Base-by-base conservation (phyloP, 805 yeast genomes). In the Candida quercuum region DNA sequence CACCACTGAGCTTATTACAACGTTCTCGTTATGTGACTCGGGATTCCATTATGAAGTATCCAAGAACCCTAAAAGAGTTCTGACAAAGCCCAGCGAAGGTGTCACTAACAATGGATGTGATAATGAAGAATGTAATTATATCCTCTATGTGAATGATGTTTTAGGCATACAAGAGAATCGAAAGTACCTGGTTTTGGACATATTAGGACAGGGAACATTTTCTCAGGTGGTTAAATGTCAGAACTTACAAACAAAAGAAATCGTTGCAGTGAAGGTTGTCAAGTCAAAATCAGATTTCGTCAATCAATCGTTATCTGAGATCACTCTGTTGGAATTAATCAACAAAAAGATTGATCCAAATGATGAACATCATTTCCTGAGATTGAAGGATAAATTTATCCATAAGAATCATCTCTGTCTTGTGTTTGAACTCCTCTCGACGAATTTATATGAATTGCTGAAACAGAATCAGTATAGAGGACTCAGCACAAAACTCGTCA, bases 201-300 rank as follows among this genome's bases (percentile, higher is more conserved):
- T 93, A 13, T 63, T 93, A 29, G 99, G 99, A 1, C 91, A 89
- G 44, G 99, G 99, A 3, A 89, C 99, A 1, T 93, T 93, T 69
- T 99, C 99, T 9, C 98, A 93, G 63, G 99, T 93, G 33, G 94
- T 89, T 29, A 93, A 91, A 63, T 91, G 97, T 62, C 95, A 86
- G 57, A 75, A 79, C 49, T 46, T 68, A 44, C 62, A 60, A 33
- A 55, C 58, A 1, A 93, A 87, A 55, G 91, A 86, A 44, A 76
- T 91, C 16, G 86, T 89, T 19, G 99, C 99, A 1, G 94, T 93
- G 26, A 93, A 93, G 61, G 94, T 93, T 31, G 86, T 93, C 41
- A 93, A 91, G 58, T 83, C 95, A 25, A 84, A 84, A 55, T 86
- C 95, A 5, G 96, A 94, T 9, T 89, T 83, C 54, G 69, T 88